phyloP scores from a whole-genome alignment of 805 yeast species.

The Saccharomycodes ludwigii region DNA sequence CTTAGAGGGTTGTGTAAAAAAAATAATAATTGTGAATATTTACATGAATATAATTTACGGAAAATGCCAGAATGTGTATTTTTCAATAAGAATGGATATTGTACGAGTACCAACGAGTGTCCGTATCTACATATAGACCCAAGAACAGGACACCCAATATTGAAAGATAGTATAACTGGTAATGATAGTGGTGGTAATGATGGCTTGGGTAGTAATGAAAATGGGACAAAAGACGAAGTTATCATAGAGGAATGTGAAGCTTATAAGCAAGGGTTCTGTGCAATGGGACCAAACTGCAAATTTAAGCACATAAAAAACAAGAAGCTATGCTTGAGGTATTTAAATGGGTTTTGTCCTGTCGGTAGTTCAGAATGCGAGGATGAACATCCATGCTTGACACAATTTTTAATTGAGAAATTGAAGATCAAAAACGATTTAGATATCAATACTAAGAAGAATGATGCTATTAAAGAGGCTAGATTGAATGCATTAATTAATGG shows the following conservation, averaged over 20 bases:
- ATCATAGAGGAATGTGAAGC: constrained; percentile 81
- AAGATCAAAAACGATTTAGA: constrained; percentile 22
- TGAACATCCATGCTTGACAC: constrained; percentile 52
- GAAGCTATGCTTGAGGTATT: constrained; percentile 61
- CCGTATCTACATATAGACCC: constrained; percentile 88
- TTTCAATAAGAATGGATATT: constrained; percentile 65
- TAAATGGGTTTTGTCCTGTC: constrained; percentile 88
- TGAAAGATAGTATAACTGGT: constrained; percentile 3
- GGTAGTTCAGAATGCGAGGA: constrained; percentile 65
- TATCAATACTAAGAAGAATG: constrained; percentile 22
- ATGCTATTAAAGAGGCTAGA: constrained; percentile 24
- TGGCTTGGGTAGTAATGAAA: not conserved
- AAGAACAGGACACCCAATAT: constrained; percentile 26
- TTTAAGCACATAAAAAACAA: constrained; percentile 56
- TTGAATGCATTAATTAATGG: constrained; percentile 25
- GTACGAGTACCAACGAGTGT: constrained; percentile 92
- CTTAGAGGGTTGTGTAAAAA: constrained; percentile 92
- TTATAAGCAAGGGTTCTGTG: constrained; percentile 83
- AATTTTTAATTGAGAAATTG: constrained; percentile 35
- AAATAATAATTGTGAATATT: constrained; percentile 89
- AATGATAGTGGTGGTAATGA: not conserved
- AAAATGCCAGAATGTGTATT: constrained; percentile 96
- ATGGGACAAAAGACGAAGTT: constrained; percentile 4
- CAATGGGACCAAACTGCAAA: constrained; percentile 77
- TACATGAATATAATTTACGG: constrained; percentile 87